Evolutionary conservation across 495 filamentous ascomycete species (phyloP), one percentile per base, ranked within the genome.

Genomic region (Chaetomium cochliodes): DNA sequence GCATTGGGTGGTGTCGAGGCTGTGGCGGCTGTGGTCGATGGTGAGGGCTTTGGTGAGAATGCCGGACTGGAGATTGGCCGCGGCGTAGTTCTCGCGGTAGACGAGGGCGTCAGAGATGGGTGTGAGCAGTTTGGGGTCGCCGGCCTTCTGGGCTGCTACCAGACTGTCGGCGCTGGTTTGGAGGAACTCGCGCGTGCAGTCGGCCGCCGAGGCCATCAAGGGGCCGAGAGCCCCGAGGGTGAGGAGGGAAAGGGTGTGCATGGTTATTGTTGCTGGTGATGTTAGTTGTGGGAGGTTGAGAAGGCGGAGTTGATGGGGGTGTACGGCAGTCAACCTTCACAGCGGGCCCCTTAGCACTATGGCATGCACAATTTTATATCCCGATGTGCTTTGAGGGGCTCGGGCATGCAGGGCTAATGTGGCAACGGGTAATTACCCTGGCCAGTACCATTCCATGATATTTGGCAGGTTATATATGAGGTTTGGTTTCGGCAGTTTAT

Each of bases 1-100:
- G 75, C 82, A 85, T 28, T 75, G 73, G 2, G 73, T 77, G 37
- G 76, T 79, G 74, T 85, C 82, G 70, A 77, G 74, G 58, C 72
- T 71, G 69, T 72, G 77, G 49, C 80, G 77, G 71, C 73, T 78
- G 74, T 82, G 81, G 73, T 77, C 77, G 63, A 83, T 76, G 54
- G 70, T 73, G 58, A 83, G 65, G 3, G 80, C 67, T n/a, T 70
- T 67, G 7, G 75, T 69, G 41, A 84, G 67, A 50, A 83, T 77
- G 28, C 77, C 74, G 3, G 70, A 71, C 8, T 63, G 44, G 64
- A 80, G 69, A 54, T 75, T 64, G 12, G 72, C 72, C 0, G 73
- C 60, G 30, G 74, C 73, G 64, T 70, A 73, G 65, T 83, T 73
- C 56, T 76, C 70, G n/a, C 59, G 63, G 68, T 77, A 76, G 22